Evolutionary conservation across 345 rosid species (phyloP).

Genomic region (Trapa incisa): DNA sequence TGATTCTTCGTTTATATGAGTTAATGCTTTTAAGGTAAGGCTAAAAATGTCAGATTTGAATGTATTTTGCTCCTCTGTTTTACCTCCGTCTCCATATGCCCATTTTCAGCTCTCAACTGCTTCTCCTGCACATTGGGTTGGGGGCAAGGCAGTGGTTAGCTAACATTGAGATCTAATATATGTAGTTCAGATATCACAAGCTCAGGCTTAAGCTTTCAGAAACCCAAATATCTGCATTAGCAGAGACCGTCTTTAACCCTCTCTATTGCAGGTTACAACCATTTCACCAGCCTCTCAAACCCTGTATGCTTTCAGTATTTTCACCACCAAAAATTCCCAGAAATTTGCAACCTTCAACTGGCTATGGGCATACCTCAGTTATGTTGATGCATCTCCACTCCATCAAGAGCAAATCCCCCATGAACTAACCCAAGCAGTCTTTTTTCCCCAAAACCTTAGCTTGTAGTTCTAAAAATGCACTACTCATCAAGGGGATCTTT

Average conservation of each 20-base stretch:
- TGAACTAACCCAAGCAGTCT: not conserved
- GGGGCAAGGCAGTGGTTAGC: not conserved
- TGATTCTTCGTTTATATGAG: not conserved
- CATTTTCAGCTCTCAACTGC: constrained; percentile 8
- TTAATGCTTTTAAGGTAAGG: not conserved
- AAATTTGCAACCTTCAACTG: not conserved
- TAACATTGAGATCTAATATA: not conserved
- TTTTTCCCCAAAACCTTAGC: not conserved
- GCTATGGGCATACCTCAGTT: not conserved
- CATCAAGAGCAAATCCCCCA: not conserved
- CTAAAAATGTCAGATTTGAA: not conserved
- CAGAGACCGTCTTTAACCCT: too few species aligned
- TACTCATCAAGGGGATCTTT: not conserved
- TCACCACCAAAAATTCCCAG: not conserved
- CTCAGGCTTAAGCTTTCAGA: not conserved
- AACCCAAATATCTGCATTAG: not conserved
- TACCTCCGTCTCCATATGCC: constrained; percentile 11
- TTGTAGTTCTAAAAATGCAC: not conserved
- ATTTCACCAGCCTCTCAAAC: too few species aligned
- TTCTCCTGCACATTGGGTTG: constrained; percentile 10
- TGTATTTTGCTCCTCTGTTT: not conserved
- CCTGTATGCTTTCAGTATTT: not conserved
- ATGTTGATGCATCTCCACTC: not conserved
- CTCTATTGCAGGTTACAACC: too few species aligned
- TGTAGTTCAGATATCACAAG: not conserved